Evolutionary conservation across 2,329 filamentous ascomycete genomes (phyloP), one percentile per base, ranked within the genome.

Genomic region (Hymenoscyphus scutula): DNA sequence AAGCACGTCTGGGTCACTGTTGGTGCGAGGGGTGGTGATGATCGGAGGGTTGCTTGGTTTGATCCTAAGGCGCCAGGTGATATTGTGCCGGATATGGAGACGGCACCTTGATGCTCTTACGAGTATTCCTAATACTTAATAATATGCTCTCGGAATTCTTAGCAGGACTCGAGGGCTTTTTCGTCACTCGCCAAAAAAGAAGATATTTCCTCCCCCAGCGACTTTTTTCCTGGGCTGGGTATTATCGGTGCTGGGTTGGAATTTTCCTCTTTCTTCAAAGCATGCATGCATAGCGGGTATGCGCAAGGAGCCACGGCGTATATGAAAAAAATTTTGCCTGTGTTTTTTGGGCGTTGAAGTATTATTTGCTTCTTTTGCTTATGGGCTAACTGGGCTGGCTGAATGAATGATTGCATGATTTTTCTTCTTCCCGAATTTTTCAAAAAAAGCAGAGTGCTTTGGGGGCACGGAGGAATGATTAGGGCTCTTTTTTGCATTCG

Each of bases 1-100:
- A 89, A 89, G 76, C 84, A 88, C 67, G 84, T 89, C 53, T 89
- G 86, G 86, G 85, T 87, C 15, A 88, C 85, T 3, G 84, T 89
- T 57, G 86, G 86, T n/a, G 84, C 85, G 2, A 78, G 84, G 61
- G 80, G 81, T 75, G 85, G 84, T 15, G 86, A 89, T 68, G 71
- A 74, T n/a, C 67, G 74, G 61, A 68, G 69, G 62, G 72, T 74
- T 48, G 71, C 70, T 41, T 74, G 71, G 72, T 75, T 74, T 58
- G 70, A 75, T 63, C 74, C 74, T 5, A 65, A 62, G 53, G 71
- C 70, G n/a, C 71, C 74, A 3, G 60, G 67, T 23, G 68, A 68
- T 19, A 63, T 71, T 29, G 62, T 72, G 38, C 67, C 68, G 13
- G 74, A 75, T 62, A 70, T 74, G 27, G 66, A 72, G 55, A 68